Base-by-base conservation (phyloP, 768 basidiomycete genomes). In the Mycena polygramma region DNA sequence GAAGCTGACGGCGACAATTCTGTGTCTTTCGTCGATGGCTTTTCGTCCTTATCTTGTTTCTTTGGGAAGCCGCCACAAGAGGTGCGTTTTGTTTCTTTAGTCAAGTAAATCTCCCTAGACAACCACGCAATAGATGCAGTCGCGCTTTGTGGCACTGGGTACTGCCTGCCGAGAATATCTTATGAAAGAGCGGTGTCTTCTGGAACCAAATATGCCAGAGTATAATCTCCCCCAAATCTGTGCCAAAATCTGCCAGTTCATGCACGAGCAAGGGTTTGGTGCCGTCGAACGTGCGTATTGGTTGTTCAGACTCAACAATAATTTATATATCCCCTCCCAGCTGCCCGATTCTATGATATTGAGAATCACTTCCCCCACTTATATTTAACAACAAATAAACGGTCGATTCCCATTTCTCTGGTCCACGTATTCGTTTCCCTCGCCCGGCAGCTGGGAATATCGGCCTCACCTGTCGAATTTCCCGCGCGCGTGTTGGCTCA, bases 391-490 rank as follows among this genome's bases (percentile, higher is more conserved):
- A 82, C 83, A 0, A 79, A 86, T 73, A 88, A 83, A 65, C 77
- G 77, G 26, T 86, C 89, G 0, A 84, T 92, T 52, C 90, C 91
- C 0, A 86, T 92, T 57, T 89, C 89, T 14, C 80, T 92, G 51
- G 86, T 86, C 46, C 89, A 88, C 77, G 75, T 90, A 26, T 92
- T 90, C 68, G 83, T 88, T 15, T 83, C 85, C 20, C 78, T 92
- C 52, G 84, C 85, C 20, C 82, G 84, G 19, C 83, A 88, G 41
- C 75, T 91, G 0, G 88, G 85, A 30, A 80, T 92, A 20, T 70
- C 76, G 10, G 89, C 89, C 0, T 82, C 81, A 6, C 90, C 91
- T 0, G 77, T 89, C 20, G 84, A 88, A 72, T 89, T 90, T 64
- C 91, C 91, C 7, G 77, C 79, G 11, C 83, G 83, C 59, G 90